Evolutionary conservation across 306 rosid species (phyloP), one percentile per base, ranked within the genome.

Genomic region (Medicago ruthenica): DNA sequence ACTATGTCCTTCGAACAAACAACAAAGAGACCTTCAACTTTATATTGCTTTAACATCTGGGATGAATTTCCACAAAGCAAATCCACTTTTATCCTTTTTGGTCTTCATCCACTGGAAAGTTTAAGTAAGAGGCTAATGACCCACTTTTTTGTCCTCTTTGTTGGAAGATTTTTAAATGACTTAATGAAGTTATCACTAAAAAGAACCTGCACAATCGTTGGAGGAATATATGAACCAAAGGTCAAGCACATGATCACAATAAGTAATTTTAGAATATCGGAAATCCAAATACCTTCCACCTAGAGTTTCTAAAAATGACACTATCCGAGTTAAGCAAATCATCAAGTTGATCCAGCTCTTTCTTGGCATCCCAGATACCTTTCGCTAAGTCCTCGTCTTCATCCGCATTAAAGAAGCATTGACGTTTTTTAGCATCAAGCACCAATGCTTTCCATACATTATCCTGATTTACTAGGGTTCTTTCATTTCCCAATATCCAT

Each of bases 401-500:
- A 39, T 85, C 92, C 17, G 89, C 97, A 72, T 77, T 41, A 64
- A 87, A 90, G 85, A 88, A 92, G 78, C 94, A 84, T 1, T 51
- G 80, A 10, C 96, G 96, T 4, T 20, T 31, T 79, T 71, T 86
- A 24, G 96, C 94, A 83, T 92, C 90, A 40, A 63, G 51, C 16
- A 88, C 86, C 84, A 92, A 55, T 10, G 27, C 57, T 61, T 84
- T 60, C 96, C 97, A 90, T 51, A 89, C 74, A 69, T 89, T 79
- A 68, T 79, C 76, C 11, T 88, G 64, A 50, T 17, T 73, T 12
- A 18, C 13, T 8, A 92, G 79, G 1, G 91, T 75, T 70, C 79
- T 80, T 71, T 80, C 92, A 79, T 70, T 87, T 76, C 96, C 97
- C 84, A 92, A 71, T 36, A 92, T 90, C 97, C 97, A 92, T 21